These are phyloP conservation scores for Gonapodya sp. DNA, from an alignment of 192 early-diverging fungal species.

Conservation along the genomic window DNA sequence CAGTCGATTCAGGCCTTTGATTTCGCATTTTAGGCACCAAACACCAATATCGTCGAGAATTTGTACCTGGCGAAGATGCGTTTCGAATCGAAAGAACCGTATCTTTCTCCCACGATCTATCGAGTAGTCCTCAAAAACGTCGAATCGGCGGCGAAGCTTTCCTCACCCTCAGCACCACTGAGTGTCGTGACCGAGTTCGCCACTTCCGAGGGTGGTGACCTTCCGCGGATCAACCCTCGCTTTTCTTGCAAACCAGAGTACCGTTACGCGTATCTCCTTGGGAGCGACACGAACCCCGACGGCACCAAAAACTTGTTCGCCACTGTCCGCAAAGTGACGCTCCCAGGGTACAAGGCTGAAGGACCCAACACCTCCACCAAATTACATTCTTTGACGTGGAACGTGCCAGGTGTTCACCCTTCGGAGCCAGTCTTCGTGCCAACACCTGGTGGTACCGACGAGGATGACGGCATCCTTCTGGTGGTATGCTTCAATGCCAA, in stretches of 20 bases:
- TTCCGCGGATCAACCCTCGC: background rate
- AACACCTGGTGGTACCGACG: constrained; percentile 33
- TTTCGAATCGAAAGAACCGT: background rate
- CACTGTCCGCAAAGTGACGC: background rate
- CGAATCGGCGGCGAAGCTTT: background rate
- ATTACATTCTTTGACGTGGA: constrained; percentile 17
- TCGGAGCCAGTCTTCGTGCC: constrained; percentile 75
- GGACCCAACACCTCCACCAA: background rate
- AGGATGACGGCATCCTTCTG: constrained; percentile 69
- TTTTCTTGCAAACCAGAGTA: background rate
- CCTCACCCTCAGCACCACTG: background rate
- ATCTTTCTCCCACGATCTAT: background rate
- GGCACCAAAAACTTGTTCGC: background rate
- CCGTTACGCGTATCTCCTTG: background rate
- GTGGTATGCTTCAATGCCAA: constrained; percentile 35
- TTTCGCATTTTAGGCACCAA: background rate
- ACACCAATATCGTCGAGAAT: background rate
- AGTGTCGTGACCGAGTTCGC: background rate
- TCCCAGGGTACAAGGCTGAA: background rate
- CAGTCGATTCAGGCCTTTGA: no score
- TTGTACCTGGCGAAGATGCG: background rate
- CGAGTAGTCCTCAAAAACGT: background rate
- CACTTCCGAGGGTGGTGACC: background rate
- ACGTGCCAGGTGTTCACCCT: constrained; percentile 60
- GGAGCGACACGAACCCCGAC: background rate